Evolutionary conservation across 805 yeast genomes (phyloP), one percentile per base, ranked within the genome.

Genomic region (Candida succiphila): DNA sequence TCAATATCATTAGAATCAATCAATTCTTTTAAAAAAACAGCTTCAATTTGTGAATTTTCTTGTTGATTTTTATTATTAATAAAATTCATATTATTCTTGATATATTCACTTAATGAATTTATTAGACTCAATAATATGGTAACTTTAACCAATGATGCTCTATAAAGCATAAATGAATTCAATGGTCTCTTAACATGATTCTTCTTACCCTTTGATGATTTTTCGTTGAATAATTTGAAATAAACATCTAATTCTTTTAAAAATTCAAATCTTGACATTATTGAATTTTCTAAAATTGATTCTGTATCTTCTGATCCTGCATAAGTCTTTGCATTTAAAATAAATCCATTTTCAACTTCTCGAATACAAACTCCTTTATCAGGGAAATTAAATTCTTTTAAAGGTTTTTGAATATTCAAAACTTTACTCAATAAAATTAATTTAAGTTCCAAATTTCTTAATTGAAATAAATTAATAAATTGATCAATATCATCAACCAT

Each of bases 141-240:
- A 9, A 58, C 58, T 39, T 61, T 64, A 14, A 66, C 60, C 57
- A 65, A 61, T 5, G 62, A 43, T 16, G 62, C 51, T 32, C 72
- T 53, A 42, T 67, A 67, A 8, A 67, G 51, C 72, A 67, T 66
- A 40, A 63, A 67, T 19, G 67, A 59, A 46, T 67, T 67, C 36
- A 65, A 51, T 1, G 72, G 72, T 27, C 73, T 56, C 40, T 66
- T 67, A 30, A 67, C 54, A 35, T 61, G 40, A 21, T 36, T 39
- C 7, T 35, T 22, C 8, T 33, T 26, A 14, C 30, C 36, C 3
- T 22, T 14, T 13, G 3, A 22, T 12, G 16, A 5, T 8, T 19
- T n/a, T n/a, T 21, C 23, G 10, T 21, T 21, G 10, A 8, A 8
- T 8, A 21, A 44, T 27, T 42, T 44, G 33, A 42, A 52, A 30